These are phyloP conservation scores for Leccinum sublutescens DNA, from an alignment of 768 basidiomycete genomes.

Conservation along the genomic window DNA sequence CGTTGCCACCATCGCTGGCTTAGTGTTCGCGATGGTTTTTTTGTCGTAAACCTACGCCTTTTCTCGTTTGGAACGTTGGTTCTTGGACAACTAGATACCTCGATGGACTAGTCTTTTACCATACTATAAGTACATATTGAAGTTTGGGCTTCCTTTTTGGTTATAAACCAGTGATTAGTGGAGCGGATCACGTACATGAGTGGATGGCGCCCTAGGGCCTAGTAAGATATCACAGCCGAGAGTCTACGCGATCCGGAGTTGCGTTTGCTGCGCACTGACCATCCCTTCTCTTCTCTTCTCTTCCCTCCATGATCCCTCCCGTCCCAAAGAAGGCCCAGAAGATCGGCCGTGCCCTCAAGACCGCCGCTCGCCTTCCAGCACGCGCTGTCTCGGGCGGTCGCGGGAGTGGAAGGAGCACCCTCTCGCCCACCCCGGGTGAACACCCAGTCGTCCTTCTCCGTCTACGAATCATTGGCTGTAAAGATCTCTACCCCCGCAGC, in stretches of 20 bases:
- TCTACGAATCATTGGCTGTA: slow-evolving; percentile 67
- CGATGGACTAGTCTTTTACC: not conserved
- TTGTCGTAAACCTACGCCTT: slow-evolving; percentile 24
- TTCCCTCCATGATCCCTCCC: slow-evolving; percentile 28
- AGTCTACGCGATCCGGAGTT: not conserved
- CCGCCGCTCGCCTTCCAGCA: slow-evolving; percentile 53
- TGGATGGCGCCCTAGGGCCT: too few species aligned
- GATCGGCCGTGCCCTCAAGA: slow-evolving; percentile 59
- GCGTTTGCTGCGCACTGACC: slow-evolving; percentile 12
- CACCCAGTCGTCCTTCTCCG: slow-evolving; percentile 63
- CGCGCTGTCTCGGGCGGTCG: slow-evolving; percentile 41
- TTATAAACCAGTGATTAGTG: not conserved
- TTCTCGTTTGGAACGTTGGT: not conserved
- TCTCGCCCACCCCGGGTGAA: slow-evolving; percentile 57
- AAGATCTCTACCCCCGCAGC: slow-evolving; percentile 59
- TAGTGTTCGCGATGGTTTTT: slow-evolving; percentile 35
- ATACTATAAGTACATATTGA: not conserved
- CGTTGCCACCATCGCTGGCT: slow-evolving; percentile 31
- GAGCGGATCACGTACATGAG: not conserved
- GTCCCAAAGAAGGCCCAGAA: slow-evolving; percentile 46
- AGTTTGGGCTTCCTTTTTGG: not conserved
- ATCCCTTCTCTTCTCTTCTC: not conserved
- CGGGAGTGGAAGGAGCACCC: slow-evolving; percentile 35
- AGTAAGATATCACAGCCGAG: not conserved
- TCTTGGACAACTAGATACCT: not conserved